phyloP scores from a whole-genome alignment of 352 stramenopile genomes.

The Phytophthora pseudosyringae region DNA sequence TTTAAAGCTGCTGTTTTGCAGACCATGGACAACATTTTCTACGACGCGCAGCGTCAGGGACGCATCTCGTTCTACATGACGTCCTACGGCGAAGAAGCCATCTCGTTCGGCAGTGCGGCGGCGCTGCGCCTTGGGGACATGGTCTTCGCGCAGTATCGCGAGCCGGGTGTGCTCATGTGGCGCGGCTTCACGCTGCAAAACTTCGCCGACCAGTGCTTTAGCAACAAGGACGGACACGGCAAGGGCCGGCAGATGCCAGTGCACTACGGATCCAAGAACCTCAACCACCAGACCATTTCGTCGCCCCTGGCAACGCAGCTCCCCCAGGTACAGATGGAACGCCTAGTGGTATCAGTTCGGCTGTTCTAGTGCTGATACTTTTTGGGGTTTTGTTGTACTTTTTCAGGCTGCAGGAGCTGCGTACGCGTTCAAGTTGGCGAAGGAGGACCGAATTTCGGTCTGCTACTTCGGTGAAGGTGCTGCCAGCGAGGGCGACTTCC shows the following conservation, averaged over 20 bases:
- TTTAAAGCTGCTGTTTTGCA: slow-evolving; percentile 39
- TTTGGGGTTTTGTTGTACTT: neutral
- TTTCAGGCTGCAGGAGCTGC: slow-evolving; percentile 94
- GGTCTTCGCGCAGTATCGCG: slow-evolving; percentile 98
- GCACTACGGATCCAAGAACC: slow-evolving; percentile 95
- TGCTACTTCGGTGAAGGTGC: slow-evolving; percentile 98
- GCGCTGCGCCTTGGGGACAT: slow-evolving; percentile 91
- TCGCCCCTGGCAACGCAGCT: slow-evolving; percentile 98
- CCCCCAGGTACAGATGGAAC: slow-evolving; percentile 69
- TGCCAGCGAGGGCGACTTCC: slow-evolving; percentile 97
- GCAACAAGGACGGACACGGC: slow-evolving; percentile 95
- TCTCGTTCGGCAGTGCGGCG: slow-evolving; percentile 95
- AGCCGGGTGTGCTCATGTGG: slow-evolving; percentile 98
- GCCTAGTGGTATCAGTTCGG: no score
- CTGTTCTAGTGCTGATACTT: neutral
- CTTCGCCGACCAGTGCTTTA: slow-evolving; percentile 98
- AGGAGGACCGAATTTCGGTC: slow-evolving; percentile 91
- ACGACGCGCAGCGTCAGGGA: slow-evolving; percentile 97
- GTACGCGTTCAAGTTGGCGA: slow-evolving; percentile 96
- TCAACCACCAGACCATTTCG: slow-evolving; percentile 99
- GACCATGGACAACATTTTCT: slow-evolving; percentile 98
- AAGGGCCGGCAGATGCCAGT: slow-evolving; percentile 99
- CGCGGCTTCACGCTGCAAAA: slow-evolving; percentile 97
- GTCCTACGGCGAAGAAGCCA: slow-evolving; percentile 94
- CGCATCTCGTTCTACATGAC: slow-evolving; percentile 98